These are phyloP conservation scores for Takashimella koratensis DNA, from an alignment of 1,284 basidiomycete species.

Conservation along the genomic window DNA sequence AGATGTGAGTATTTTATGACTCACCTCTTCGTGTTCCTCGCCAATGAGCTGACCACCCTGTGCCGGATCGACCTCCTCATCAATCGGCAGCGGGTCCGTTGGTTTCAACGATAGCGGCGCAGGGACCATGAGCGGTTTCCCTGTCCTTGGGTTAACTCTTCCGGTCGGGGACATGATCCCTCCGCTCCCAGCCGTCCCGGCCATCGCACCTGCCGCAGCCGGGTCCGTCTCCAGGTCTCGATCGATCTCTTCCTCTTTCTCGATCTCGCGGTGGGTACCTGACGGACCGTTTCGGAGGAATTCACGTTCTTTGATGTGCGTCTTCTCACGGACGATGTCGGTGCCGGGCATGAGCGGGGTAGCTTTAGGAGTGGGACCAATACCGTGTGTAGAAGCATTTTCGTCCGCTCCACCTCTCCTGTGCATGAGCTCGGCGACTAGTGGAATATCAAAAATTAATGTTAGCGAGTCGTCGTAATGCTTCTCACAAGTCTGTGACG, in stretches of 20 bases:
- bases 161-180: background rate
- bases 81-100: slow-evolving; percentile 26
- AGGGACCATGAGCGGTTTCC: slow-evolving; percentile 29
- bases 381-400: background rate
- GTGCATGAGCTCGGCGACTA: slow-evolving; percentile 36
- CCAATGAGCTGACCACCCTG: slow-evolving; percentile 21
- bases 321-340: slow-evolving; percentile 29
- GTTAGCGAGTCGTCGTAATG: background rate
- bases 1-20: no score
- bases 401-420: slow-evolving; percentile 4
- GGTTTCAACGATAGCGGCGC: slow-evolving; percentile 24
- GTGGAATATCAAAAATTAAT: slow-evolving; percentile 2
- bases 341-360: slow-evolving; percentile 14
- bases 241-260: slow-evolving; percentile 20
- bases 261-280: slow-evolving; percentile 23
- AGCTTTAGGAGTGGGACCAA: slow-evolving; percentile 2
- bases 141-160: slow-evolving; percentile 34
- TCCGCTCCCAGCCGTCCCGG: background rate
- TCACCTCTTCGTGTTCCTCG: slow-evolving; percentile 40
- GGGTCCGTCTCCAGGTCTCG: slow-evolving; percentile 17
- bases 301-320: slow-evolving; percentile 31
- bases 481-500: no score
- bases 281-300: slow-evolving; percentile 27
- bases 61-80: slow-evolving; percentile 3
- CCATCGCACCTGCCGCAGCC: slow-evolving; percentile 4